A percentile compares a stretch with the other conserved stretches of the same genome.
phyloP scores from a whole-genome alignment of 306 rosid species.

The Mucuna pruriens region DNA sequence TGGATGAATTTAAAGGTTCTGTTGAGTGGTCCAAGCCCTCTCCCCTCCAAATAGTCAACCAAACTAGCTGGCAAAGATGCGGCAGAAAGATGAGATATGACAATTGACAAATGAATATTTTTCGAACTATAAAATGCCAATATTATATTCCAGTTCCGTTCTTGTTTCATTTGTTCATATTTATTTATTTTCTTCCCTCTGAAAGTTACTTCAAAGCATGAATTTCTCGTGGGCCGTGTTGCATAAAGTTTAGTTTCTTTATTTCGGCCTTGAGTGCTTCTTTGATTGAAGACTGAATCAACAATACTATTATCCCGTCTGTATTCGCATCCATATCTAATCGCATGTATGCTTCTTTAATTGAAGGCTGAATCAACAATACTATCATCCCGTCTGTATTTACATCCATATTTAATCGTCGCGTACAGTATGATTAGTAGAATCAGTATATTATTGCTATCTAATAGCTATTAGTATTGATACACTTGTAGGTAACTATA shows the following conservation, averaged over 20 bases:
- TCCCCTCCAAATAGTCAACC: slow-evolving; percentile 32
- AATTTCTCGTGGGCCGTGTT: not conserved
- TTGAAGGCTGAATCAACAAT: not conserved
- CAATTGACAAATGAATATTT: not conserved
- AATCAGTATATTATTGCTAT: not conserved
- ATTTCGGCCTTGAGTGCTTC: not conserved
- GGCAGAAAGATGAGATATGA: slow-evolving; percentile 2
- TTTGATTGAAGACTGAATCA: not conserved
- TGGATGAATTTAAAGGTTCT: slow-evolving; percentile 36
- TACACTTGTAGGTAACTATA: too few relatives aligned
- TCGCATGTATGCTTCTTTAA: not conserved
- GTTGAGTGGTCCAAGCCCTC: slow-evolving; percentile 26
- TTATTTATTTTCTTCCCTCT: too few relatives aligned
- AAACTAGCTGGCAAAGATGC: slow-evolving; percentile 45
- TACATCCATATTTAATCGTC: not conserved
- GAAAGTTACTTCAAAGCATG: too few relatives aligned
- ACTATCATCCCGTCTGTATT: not conserved
- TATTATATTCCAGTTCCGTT: not conserved
- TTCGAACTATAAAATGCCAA: slow-evolving; percentile 15
- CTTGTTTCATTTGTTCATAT: too few relatives aligned
- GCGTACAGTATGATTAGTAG: not conserved
- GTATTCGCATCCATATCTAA: not conserved
- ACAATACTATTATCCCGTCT: not conserved
- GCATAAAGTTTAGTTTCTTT: not conserved
- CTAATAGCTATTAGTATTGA: not conserved